Conservation (phyloP, 1,284 basidiomycete species). For the Crucibulum parvulum region DNA sequence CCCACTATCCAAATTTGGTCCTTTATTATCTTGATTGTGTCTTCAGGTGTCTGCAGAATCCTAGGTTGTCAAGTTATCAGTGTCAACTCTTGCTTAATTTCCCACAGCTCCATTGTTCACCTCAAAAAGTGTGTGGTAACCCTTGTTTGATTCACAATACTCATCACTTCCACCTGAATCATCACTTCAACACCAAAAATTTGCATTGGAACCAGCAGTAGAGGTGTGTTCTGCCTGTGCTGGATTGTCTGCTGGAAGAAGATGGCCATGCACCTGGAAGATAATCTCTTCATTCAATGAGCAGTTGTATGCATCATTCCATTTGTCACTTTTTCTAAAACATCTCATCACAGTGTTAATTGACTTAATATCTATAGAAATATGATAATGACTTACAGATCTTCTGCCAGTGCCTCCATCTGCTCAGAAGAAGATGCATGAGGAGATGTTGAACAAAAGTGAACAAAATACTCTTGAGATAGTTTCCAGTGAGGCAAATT, state of each 20-base stretch:
- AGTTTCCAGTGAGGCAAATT: slow-evolving; percentile 27
- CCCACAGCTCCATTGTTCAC: no score
- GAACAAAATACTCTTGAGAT: slow-evolving; percentile 28
- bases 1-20: slow-evolving; percentile 20
- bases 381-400: slow-evolving; percentile 18
- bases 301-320: slow-evolving; percentile 30
- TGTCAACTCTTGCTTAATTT: no score
- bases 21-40: slow-evolving; percentile 22
- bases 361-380: neutral
- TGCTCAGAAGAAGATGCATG: slow-evolving; percentile 36
- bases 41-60: slow-evolving; percentile 14
- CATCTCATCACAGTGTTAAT: neutral
- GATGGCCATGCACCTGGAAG: slow-evolving; percentile 26
- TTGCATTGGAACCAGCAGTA: slow-evolving; percentile 26
- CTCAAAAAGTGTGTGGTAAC: slow-evolving; percentile 31
- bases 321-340: slow-evolving; percentile 4
- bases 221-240: slow-evolving; percentile 35
- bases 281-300: slow-evolving; percentile 21
- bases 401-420: slow-evolving; percentile 26
- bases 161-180: slow-evolving; percentile 26
- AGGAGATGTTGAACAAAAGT: slow-evolving; percentile 28
- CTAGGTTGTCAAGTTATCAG: no score
- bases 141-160: slow-evolving; percentile 28
- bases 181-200: slow-evolving; percentile 26
- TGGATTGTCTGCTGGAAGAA: slow-evolving; percentile 42